Evolutionary conservation across 139 green algal species (phyloP).

Genomic region (Zygnema circumcarinatum): DNA sequence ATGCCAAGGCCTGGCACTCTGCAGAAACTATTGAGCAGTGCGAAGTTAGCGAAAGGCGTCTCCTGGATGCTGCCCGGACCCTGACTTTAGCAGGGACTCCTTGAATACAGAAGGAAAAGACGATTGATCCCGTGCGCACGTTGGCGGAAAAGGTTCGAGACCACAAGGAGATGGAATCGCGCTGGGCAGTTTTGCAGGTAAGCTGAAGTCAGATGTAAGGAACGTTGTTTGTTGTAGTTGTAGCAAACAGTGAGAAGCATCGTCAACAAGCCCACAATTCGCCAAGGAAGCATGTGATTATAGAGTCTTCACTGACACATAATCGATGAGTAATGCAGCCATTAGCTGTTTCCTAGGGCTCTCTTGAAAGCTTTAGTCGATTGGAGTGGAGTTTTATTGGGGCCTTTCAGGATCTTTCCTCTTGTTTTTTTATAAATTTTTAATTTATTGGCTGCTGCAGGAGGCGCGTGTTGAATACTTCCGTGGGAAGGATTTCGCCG

Average conservation of each 20-base stretch:
- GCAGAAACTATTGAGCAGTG: no score
- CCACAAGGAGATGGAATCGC: constrained; percentile 55
- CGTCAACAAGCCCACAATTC: neutral
- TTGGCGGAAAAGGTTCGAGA: constrained; percentile 47
- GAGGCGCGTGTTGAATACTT: constrained; percentile 62
- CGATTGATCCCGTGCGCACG: neutral
- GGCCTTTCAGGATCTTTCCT: no score
- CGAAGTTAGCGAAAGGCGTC: no score
- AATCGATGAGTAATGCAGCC: neutral
- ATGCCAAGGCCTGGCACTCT: no score
- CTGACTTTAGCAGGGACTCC: no score
- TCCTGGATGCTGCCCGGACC: no score
- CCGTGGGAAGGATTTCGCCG: constrained; percentile 59
- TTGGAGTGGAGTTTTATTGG: no score
- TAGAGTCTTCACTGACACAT: neutral
- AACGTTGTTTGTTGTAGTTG: neutral
- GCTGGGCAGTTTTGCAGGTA: constrained; percentile 48
- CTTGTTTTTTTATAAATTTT: no score
- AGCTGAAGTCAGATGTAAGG: constrained; percentile 16
- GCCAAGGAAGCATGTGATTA: neutral
- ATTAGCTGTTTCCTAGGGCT: no score
- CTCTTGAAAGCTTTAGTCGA: no score
- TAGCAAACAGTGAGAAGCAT: neutral
- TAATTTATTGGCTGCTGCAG: no score
- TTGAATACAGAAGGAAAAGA: constrained; percentile 33